Evolutionary conservation across 768 basidiomycete species (phyloP), one percentile per base, ranked within the genome.

Genomic region (Hygrocybe coccinea): DNA sequence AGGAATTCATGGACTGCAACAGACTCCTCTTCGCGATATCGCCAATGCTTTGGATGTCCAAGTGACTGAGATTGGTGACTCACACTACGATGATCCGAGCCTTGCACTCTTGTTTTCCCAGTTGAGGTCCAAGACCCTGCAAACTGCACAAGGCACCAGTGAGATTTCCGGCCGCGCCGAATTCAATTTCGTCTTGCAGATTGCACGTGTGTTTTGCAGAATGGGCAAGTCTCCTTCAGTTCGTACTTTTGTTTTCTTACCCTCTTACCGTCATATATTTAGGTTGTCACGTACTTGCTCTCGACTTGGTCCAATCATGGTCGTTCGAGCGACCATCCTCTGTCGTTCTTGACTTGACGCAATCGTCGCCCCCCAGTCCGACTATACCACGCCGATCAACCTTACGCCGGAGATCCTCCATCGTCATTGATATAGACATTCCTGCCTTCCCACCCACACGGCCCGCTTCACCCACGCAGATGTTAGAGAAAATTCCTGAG

Each of bases 111-210:
- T 98, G 52, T 97, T 95, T 70, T 88, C 87, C 9, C 89, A 97
- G 59, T 74, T 99, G 54, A 86, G 90, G 60, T 84, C 86, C 33
- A 95, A 89, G 74, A 94, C 94, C 0, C 72, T 98, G 24, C 95
- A 98, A 74, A 86, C 95, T 3, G 89, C 89, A 1, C 87, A 94
- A 67, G 95, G 95, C 12, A 92, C 91, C 0, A 92, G 86, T 62
- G 91, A 95, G 63, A 92, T 97, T 25, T 86, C 91, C 0, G 89
- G 88, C 15, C 79, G 81, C 44, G 83, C 85, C 11, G 95, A 99
- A 66, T 97, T 95, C 71, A 94, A 90, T 66, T 98, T 98, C 67
- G 91, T 99, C 9, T 75, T 95, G 25, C 95, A 98, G 71, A 92
- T 93, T 62, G 90, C 94, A 0, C 83, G 92, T 25, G 89, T 95